Evolutionary conservation across 441 rosid species (phyloP), one percentile per base, ranked within the genome.

Genomic region (Erysimum pusillum): DNA sequence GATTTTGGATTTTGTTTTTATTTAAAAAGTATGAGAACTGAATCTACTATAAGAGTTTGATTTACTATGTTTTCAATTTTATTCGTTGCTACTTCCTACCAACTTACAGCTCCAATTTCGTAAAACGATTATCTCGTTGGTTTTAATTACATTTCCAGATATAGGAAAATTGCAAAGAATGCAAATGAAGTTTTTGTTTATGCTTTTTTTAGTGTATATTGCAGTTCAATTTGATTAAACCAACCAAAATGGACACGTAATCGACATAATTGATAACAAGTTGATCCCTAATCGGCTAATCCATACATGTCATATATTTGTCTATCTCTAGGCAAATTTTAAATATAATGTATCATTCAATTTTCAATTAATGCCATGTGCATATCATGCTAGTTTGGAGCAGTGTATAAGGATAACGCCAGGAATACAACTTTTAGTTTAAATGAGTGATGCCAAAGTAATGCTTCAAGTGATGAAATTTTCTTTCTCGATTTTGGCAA

Each of bases 171-270:
- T 52, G 45, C 36, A 52, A 38, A 67, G n/a, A 52, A 67, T 22
- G 20, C 14, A 13, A 36, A 52, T 9, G n/a, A 9, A 52, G 14
- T 25, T 38, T 38, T 22, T 53, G n/a, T 53, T 31, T 34, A 49
- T 65, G 14, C 7, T 36, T 66, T 65, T 35, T 32, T 48, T n/a
- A 3, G 71, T 39, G 71, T 20, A 2, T 8, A 14, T 10, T 14
- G 31, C 11, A 14, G 52, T 39, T 68, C 39, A 53, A 6, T 68
- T 67, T 54, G 52, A 69, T 15, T 15, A 54, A 41, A 54, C 73
- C 15, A 69, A 28, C 52, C 52, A n/a, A 69, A 54, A 41, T 10
- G 63, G 52, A 41, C 53, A 69, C 73, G 63, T 68, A 39, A 41
- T 6, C 3, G 12, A n/a, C 4, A 51, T 52, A 9, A 13, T 9